A percentile compares a stretch with the other conserved stretches of the same genome.
Evolutionary conservation across 1,284 basidiomycete species (phyloP).

Genomic region (Porphyrellus sp.): DNA sequence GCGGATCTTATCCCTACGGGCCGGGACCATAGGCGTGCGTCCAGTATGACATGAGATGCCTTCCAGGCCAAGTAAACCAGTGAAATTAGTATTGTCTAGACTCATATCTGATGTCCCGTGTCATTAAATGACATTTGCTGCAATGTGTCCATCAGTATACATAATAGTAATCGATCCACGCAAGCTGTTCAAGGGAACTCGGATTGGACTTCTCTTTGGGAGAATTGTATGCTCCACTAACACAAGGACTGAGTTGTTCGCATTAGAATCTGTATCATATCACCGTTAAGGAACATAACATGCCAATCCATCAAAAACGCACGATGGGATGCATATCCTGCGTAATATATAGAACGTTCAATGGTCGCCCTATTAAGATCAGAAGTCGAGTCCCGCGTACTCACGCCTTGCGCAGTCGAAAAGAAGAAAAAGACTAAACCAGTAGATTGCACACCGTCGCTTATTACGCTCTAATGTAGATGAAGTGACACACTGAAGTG

Average conservation of each 20-base stretch:
- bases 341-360: not conserved
- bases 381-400: too few relatives aligned
- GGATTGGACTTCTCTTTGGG: not conserved
- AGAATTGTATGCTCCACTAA: conserved; percentile 46
- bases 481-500: too few relatives aligned
- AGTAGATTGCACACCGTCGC: too few relatives aligned
- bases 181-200: conserved; percentile 42
- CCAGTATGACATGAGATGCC: not conserved
- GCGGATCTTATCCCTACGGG: not conserved
- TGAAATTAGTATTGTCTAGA: not conserved
- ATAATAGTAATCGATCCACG: conserved; percentile 53
- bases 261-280: too few relatives aligned
- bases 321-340: not conserved
- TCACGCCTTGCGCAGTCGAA: too few relatives aligned
- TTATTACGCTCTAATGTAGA: too few relatives aligned
- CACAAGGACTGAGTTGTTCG: conserved; percentile 37
- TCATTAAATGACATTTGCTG: not conserved
- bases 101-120: not conserved
- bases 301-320: not conserved
- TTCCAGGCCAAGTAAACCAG: not conserved
- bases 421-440: too few relatives aligned
- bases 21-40: not conserved
- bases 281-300: not conserved
- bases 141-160: conserved; percentile 24
- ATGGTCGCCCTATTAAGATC: too few relatives aligned